Conservation (phyloP, 1,284 basidiomycete species). For the Volvariella volvacea region DNA sequence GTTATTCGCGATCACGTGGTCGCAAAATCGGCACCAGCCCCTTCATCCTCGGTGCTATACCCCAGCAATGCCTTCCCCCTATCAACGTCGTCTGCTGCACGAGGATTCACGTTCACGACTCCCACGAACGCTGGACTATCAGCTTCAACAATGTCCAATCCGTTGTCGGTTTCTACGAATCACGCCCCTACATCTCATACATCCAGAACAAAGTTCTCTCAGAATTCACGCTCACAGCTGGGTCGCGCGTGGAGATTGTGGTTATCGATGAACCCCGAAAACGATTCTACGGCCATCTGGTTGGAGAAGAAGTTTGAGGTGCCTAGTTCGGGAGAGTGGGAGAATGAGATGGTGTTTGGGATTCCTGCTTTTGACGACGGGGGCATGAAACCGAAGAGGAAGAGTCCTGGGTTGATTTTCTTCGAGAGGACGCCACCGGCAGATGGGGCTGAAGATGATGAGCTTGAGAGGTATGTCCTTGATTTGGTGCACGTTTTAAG, state of each 20-base stretch:
- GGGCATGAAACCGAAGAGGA: conserved; percentile 16
- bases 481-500: too few relatives aligned
- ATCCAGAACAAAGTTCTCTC: conserved; percentile 1
- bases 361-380: conserved; percentile 32
- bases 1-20: conserved; percentile 36
- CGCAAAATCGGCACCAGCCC: conserved; percentile 12
- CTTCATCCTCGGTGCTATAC: conserved; percentile 3
- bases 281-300: conserved; percentile 72
- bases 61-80: too few relatives aligned
- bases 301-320: conserved; percentile 66
- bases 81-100: too few relatives aligned
- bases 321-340: conserved; percentile 55
- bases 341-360: conserved; percentile 48
- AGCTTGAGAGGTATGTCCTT: conserved; percentile 52
- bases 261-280: conserved; percentile 66
- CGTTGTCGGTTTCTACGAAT: too few relatives aligned
- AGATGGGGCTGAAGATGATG: conserved; percentile 51
- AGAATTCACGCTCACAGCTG: conserved; percentile 15
- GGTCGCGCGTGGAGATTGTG: conserved; percentile 45
- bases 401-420: conserved; percentile 57
- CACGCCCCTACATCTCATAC: too few relatives aligned
- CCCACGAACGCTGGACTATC: too few relatives aligned
- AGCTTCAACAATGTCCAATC: too few relatives aligned
- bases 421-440: conserved; percentile 64
- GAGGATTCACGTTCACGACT: too few relatives aligned